Evolutionary conservation across 352 stramenopile genomes (phyloP), one percentile per base, ranked within the genome.

Genomic region (Pythium rhizo-oryzae): DNA sequence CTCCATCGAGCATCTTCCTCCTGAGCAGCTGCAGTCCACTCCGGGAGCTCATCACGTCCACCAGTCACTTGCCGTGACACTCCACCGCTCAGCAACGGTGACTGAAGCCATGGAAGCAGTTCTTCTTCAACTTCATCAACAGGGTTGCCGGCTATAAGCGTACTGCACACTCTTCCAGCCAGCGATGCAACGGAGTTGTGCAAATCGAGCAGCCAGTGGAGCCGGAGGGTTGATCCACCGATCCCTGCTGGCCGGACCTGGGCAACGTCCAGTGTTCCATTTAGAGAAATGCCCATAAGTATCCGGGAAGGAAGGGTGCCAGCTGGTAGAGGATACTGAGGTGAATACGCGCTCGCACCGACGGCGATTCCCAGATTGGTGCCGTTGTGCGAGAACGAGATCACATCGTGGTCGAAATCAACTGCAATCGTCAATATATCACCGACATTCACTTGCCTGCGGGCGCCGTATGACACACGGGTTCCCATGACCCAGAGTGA

Each of bases 181-280:
- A 96, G 75, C 28, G 85, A 95, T 23, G 89, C 74, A 33, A 92
- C 57, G 16, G 84, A 82, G 33, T 91, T 92, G 56, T 91, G 84
- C 51, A 94, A 75, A 60, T 96, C 89, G 24, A 93, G 86, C 19
- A 96, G 62, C 89, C 89, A 96, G 43, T 94, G 89, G 15, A 96
- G 70, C 24, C 78, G 80, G 33, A 94, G 70, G 0, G 85, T 96
- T n/a, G 87, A 93, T 59, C 84, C 87, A 12, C 80, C 82, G 13
- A 95, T 76, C 13, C 89, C 89, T 15, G 84, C 86, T 9, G 89
- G 83, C 46, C 82, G 73, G 35, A 93, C 77, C 56, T 95, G 79
- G 19, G 90, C 77, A n/a, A 91, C 69, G 62, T 95, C 87, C 62
- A 93, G 77, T 1, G 76, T 71, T 3, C 84, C 82, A 49, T 88